Conservation (phyloP, 169 alveolate species). For the Condylostoma magnum region DNA sequence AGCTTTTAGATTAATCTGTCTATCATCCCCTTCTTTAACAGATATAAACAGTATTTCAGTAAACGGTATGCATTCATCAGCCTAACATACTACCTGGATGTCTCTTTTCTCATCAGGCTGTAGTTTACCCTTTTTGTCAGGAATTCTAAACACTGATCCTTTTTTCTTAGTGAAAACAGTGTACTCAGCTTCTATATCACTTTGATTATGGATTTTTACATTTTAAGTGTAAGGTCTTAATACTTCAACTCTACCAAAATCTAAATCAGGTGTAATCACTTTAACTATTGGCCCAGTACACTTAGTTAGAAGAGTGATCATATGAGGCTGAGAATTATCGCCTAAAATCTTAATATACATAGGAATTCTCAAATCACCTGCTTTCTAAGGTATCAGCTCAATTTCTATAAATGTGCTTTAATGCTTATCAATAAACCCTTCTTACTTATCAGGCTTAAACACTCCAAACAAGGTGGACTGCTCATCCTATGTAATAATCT, state of each 20-base stretch:
- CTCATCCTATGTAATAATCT: slow-evolving; percentile 87
- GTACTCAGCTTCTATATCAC: slow-evolving; percentile 91
- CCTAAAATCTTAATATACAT: slow-evolving; percentile 84
- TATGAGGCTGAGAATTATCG: slow-evolving; percentile 58
- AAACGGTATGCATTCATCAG: slow-evolving; percentile 88
- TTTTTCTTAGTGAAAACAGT: slow-evolving; percentile 87
- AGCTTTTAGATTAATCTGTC: slow-evolving; percentile 72
- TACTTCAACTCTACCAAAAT: slow-evolving; percentile 77
- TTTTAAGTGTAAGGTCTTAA: slow-evolving; percentile 77
- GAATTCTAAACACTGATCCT: slow-evolving; percentile 83
- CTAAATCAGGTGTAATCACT: slow-evolving; percentile 61
- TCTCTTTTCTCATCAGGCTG: slow-evolving; percentile 85
- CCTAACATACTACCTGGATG: slow-evolving; percentile 83
- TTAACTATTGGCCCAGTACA: slow-evolving; percentile 81
- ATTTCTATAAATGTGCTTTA: slow-evolving; percentile 73
- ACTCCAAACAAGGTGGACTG: slow-evolving; percentile 79
- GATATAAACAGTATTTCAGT: slow-evolving; percentile 84
- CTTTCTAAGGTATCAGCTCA: slow-evolving; percentile 76
- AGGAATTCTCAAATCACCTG: slow-evolving; percentile 79
- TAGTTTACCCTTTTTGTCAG: slow-evolving; percentile 79
- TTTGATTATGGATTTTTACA: slow-evolving; percentile 81
- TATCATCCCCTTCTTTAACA: slow-evolving; percentile 88
- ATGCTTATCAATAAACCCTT: slow-evolving; percentile 85
- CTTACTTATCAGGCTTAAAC: slow-evolving; percentile 83
- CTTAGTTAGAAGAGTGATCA: slow-evolving; percentile 70